Conservation (phyloP, 176 grass and related monocot species). For the Phyllostachys edulis region DNA sequence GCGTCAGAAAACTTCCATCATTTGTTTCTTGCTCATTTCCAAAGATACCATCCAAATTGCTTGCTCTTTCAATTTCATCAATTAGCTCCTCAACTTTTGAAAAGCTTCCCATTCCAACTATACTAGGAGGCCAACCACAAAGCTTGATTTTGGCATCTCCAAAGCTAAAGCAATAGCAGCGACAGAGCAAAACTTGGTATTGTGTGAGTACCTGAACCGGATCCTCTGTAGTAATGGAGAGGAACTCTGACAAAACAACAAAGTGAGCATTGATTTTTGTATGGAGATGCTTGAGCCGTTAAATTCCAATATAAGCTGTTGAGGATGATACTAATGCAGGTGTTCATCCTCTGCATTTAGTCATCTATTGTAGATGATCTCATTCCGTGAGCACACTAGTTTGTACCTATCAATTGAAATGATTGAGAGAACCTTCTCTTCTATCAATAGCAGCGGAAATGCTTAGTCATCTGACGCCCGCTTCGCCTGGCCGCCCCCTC, state of each 20-base stretch:
- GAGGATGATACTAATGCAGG: too few relatives aligned
- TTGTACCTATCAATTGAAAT: not conserved
- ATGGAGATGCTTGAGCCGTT: too few relatives aligned
- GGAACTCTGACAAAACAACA: too few relatives aligned
- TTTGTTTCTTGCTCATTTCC: not conserved
- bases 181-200: not conserved
- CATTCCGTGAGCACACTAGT: not conserved
- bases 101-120: not conserved
- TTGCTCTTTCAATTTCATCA: not conserved
- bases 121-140: not conserved
- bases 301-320: too few relatives aligned
- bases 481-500: too few relatives aligned
- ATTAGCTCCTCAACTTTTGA: not conserved
- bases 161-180: not conserved
- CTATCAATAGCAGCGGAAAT: too few relatives aligned
- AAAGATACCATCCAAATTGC: not conserved
- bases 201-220: too few relatives aligned
- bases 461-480: too few relatives aligned
- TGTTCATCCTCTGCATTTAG: too few relatives aligned
- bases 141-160: not conserved
- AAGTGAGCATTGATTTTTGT: too few relatives aligned
- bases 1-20: not conserved
- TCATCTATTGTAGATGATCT: too few relatives aligned
- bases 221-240: too few relatives aligned
- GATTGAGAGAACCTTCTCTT: not conserved